These are phyloP conservation scores for Colletotrichum acutatum DNA, from an alignment of 2,329 filamentous ascomycete species.

Conservation along the genomic window DNA sequence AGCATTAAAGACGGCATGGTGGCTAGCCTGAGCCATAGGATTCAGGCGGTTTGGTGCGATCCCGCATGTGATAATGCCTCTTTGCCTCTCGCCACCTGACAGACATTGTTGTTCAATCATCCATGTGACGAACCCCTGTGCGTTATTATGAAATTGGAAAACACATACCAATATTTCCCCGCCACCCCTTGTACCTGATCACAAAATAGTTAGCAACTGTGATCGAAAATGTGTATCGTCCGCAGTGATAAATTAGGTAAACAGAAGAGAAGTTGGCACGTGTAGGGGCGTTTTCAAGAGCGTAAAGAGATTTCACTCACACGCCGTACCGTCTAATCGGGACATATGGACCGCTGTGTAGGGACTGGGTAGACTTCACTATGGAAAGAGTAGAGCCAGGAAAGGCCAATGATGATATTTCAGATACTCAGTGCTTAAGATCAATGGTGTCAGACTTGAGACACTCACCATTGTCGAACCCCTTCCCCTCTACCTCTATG, in stretches of 20 bases:
- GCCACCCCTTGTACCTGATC: neutral
- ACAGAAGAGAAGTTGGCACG: no score
- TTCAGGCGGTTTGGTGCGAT: conserved; percentile 89
- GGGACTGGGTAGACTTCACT: neutral
- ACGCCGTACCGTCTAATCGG: neutral
- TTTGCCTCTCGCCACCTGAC: conserved; percentile 68
- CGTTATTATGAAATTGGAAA: neutral
- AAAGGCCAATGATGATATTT: no score
- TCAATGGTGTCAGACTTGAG: no score
- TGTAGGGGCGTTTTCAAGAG: no score
- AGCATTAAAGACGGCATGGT: conserved; percentile 81
- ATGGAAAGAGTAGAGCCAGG: neutral
- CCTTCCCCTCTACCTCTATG: no score
- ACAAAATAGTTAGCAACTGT: neutral
- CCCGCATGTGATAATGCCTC: conserved; percentile 75
- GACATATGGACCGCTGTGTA: neutral
- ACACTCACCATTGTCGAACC: no score
- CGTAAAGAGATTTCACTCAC: neutral
- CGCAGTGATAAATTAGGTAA: no score
- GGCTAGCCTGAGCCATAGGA: conserved; percentile 83
- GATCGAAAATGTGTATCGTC: no score
- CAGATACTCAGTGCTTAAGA: no score
- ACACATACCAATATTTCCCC: neutral
- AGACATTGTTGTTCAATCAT: neutral
- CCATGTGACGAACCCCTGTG: neutral